phyloP scores from a whole-genome alignment of 139 green algal genomes.

The Raphidocelis subcapitata region DNA sequence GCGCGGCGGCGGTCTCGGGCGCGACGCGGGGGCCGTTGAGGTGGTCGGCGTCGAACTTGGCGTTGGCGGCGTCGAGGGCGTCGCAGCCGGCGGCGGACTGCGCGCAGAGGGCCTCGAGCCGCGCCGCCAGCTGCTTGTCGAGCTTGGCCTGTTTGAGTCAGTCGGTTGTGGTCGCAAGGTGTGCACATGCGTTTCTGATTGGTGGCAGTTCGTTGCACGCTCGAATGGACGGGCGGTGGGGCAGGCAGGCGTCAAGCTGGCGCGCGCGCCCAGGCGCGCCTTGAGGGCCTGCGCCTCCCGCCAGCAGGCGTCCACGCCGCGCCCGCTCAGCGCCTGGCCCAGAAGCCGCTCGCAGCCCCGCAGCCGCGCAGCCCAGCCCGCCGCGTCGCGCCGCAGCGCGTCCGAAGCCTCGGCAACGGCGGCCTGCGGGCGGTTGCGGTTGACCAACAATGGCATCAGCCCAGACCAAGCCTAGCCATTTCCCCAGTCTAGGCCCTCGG shows the following conservation, averaged over 20 bases:
- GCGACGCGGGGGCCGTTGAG: constrained; percentile 3
- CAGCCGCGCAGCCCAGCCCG: constrained; percentile 26
- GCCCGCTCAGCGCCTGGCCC: constrained; percentile 38
- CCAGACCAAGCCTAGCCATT: too few relatives aligned
- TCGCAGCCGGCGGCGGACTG: constrained; percentile 8
- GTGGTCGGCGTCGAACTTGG: constrained; percentile 29
- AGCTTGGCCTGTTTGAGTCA: neutral
- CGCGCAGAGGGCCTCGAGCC: constrained; percentile 15
- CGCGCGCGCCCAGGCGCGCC: neutral
- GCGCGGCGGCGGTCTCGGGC: too few relatives aligned
- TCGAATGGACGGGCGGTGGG: too few relatives aligned
- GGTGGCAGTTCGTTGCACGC: too few relatives aligned
- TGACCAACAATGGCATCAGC: neutral
- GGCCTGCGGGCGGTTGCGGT: constrained; percentile 10
- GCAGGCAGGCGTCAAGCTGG: too few relatives aligned
- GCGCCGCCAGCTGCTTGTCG: constrained; percentile 27
- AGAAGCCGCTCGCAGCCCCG: constrained; percentile 47
- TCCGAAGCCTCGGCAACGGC: constrained; percentile 22
- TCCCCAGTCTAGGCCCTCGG: neutral
- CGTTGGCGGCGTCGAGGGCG: constrained; percentile 37
- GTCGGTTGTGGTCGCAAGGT: too few relatives aligned
- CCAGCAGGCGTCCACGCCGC: constrained; percentile 52
- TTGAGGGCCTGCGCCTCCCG: constrained; percentile 53
- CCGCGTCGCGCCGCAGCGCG: constrained; percentile 14
- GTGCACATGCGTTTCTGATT: too few relatives aligned